These are phyloP conservation scores for Xylariaceae sp. DNA, from an alignment of 2,329 filamentous ascomycete species.

Conservation along the genomic window DNA sequence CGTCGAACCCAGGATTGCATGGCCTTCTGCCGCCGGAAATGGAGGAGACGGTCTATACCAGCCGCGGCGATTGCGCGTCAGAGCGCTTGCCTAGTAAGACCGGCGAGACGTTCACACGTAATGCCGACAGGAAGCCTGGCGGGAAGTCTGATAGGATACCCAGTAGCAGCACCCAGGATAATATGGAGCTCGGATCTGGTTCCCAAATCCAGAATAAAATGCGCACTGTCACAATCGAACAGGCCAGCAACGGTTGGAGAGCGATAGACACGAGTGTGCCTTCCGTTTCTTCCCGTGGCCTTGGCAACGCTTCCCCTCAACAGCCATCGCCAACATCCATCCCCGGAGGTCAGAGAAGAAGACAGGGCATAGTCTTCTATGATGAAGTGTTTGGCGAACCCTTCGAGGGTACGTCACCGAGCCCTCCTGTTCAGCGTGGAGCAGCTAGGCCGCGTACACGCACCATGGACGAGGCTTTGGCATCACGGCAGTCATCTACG, in stretches of 20 bases:
- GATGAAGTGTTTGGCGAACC: slow-evolving; percentile 51
- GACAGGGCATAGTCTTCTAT: slow-evolving; percentile 57
- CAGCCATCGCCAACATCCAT: slow-evolving; percentile 43
- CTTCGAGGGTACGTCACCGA: slow-evolving; percentile 43
- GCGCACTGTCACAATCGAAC: slow-evolving; percentile 63
- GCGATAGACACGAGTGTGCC: slow-evolving; percentile 21
- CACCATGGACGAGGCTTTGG: slow-evolving; percentile 49
- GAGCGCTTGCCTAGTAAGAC: slow-evolving; percentile 30
- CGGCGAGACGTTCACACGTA: slow-evolving; percentile 24
- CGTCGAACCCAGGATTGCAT: slow-evolving; percentile 41
- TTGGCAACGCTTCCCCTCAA: slow-evolving; percentile 37
- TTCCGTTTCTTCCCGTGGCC: slow-evolving; percentile 23
- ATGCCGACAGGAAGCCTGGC: slow-evolving; percentile 18
- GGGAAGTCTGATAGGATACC: slow-evolving; percentile 6
- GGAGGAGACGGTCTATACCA: slow-evolving; percentile 38
- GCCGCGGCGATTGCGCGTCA: slow-evolving; percentile 33
- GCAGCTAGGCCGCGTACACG: slow-evolving; percentile 49
- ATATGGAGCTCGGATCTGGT: slow-evolving; percentile 24
- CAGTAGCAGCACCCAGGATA: slow-evolving; percentile 20
- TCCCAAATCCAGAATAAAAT: slow-evolving; percentile 40
- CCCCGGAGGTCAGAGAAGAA: slow-evolving; percentile 39
- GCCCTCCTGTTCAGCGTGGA: slow-evolving; percentile 32
- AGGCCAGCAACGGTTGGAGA: slow-evolving; percentile 31
- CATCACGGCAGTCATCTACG: slow-evolving; percentile 41
- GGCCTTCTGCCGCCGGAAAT: slow-evolving; percentile 40